Evolutionary conservation across 1,139 yeast genomes (phyloP), one percentile per base, ranked within the genome.

Genomic region (Magnusiomyces tetraspermus): DNA sequence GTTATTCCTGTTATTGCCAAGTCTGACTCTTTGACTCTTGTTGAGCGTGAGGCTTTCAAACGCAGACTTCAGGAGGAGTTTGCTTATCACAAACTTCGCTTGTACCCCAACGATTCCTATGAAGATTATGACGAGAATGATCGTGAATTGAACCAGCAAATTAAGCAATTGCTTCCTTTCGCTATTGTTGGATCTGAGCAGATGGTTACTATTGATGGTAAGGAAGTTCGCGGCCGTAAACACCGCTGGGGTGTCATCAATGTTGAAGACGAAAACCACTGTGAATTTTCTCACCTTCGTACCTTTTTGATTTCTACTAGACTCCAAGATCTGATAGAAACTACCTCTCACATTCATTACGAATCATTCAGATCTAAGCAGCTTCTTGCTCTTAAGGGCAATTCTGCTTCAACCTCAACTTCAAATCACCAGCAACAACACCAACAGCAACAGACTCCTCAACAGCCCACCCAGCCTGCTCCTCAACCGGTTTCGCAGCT

Each of bases 1-100:
- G 97, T 92, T 50, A 87, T 92, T 52, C 98, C 98, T 49, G 84
- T 92, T 50, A 92, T 92, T 69, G 96, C 96, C 58, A 90, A 90
- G 70, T 78, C 95, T 36, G 98, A 92, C 70, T 78, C 95, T 22
- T 75, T 90, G 66, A 90, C 97, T 13, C 70, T 87, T 57, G 86
- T 82, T 51, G 98, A 92, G 74, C 82, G 96, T 66, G 74, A 80
- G 50, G 75, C 76, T 49, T 87, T 87, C 68, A 89, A 92, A 72
- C 80, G 79, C 61, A 70, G 77, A 50, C 62, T 73, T 50, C 96
- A 89, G 70, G 78, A 76, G 55, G 96, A 92, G 68, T 85, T 92
- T 64, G 74, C 75, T 57, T 77, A 79, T 65, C 81, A 88, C 71
- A 77, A 82, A 58, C 80, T 92, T 66, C 82, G 80, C 61, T 77